These are phyloP conservation scores for Filosporella fistucella DNA, from an alignment of 495 filamentous ascomycete species.

Conservation along the genomic window DNA sequence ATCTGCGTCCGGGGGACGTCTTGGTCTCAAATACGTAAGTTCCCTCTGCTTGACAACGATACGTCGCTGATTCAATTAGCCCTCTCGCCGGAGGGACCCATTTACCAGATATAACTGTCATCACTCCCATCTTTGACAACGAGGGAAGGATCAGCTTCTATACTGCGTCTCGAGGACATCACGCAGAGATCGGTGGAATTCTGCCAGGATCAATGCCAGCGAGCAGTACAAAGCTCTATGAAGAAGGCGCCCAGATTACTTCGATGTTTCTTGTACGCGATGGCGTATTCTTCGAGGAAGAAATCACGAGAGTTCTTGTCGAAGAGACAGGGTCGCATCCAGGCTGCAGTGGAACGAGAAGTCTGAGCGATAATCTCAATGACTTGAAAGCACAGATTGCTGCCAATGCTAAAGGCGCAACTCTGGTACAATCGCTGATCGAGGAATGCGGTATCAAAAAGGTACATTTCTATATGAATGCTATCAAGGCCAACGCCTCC, in stretches of 20 bases:
- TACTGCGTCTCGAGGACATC: slow-evolving; percentile 28
- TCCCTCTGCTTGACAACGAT: not conserved
- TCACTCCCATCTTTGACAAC: slow-evolving; percentile 24
- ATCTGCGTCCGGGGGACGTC: slow-evolving; percentile 22
- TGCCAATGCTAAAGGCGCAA: slow-evolving; percentile 28
- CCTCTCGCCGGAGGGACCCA: slow-evolving; percentile 26
- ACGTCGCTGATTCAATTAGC: slow-evolving; percentile 1
- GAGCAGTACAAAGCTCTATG: slow-evolving; percentile 24
- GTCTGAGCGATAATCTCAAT: slow-evolving; percentile 28
- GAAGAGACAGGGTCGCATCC: slow-evolving; percentile 27
- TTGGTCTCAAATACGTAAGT: slow-evolving; percentile 21
- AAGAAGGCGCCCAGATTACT: slow-evolving; percentile 30
- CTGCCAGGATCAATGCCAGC: slow-evolving; percentile 27
- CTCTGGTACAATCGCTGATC: slow-evolving; percentile 25
- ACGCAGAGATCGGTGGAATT: slow-evolving; percentile 30
- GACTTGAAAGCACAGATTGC: slow-evolving; percentile 31
- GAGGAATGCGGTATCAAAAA: slow-evolving; percentile 22
- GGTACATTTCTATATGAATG: slow-evolving; percentile 27
- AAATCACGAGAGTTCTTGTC: slow-evolving; percentile 25
- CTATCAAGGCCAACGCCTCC: slow-evolving; percentile 28
- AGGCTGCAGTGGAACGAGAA: slow-evolving; percentile 26
- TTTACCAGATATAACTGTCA: slow-evolving; percentile 27
- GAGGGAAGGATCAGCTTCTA: slow-evolving; percentile 26
- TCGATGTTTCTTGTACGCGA: slow-evolving; percentile 27
- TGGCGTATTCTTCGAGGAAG: slow-evolving; percentile 29